Evolutionary conservation across 495 filamentous ascomycete genomes (phyloP).

Genomic region (Aspergillus cristatus): DNA sequence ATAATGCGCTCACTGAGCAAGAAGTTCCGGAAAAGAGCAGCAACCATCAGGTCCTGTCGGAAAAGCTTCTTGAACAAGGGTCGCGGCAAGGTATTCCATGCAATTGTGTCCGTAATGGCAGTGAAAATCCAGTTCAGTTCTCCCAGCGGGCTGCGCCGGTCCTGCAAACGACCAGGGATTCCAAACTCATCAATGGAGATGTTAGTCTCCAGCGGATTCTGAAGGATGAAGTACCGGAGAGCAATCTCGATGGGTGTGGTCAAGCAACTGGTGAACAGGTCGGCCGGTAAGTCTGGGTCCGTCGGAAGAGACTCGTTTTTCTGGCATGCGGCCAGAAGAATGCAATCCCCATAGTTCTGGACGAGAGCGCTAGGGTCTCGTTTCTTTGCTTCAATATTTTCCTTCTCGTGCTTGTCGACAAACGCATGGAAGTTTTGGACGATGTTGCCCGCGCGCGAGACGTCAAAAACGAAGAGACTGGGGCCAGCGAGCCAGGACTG

Average conservation of each 20-base stretch:
- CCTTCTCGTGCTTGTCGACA: constrained; percentile 84
- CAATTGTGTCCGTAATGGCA: constrained; percentile 97
- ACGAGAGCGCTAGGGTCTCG: constrained; percentile 65
- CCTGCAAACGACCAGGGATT: constrained; percentile 72
- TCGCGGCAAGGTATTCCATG: constrained; percentile 88
- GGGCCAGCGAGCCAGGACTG: constrained; percentile 94
- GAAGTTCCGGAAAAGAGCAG: constrained; percentile 93
- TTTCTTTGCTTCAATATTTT: constrained; percentile 61
- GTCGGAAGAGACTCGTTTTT: constrained; percentile 88
- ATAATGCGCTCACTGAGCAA: constrained; percentile 91
- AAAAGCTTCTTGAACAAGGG: constrained; percentile 94
- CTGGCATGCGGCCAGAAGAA: constrained; percentile 87
- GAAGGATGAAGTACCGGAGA: constrained; percentile 84
- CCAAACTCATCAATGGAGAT: constrained; percentile 72
- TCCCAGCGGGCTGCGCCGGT: constrained; percentile 88
- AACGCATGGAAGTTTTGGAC: constrained; percentile 90
- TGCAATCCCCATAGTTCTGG: constrained; percentile 65
- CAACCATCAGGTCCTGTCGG: constrained; percentile 97
- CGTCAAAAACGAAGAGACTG: constrained; percentile 95
- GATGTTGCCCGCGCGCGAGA: constrained; percentile 91
- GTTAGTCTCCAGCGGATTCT: constrained; percentile 73
- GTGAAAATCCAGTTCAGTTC: constrained; percentile 99
- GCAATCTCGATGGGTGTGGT: constrained; percentile 97
- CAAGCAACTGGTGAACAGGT: constrained; percentile 92
- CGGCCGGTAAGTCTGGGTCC: constrained; percentile 89